Percentiles rank a stretch among this genome's conserved stretches.
Conservation (phyloP, 1,139 yeast genomes). For the Candida pseudoviswanathii region DNA sequence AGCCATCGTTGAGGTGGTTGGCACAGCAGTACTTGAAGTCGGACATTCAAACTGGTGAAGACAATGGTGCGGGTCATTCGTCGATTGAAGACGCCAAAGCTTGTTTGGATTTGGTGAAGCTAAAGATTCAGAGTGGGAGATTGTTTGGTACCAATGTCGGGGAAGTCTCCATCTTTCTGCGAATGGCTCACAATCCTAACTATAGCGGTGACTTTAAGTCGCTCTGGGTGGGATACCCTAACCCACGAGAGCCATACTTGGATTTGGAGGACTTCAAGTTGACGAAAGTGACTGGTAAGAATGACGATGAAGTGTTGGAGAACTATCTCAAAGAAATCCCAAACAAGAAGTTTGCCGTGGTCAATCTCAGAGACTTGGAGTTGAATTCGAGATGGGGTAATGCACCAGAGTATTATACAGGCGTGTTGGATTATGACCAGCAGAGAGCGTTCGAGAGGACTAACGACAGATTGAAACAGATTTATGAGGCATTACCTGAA, state of each 20-base stretch:
- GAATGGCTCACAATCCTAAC: constrained; percentile 19
- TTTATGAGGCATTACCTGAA: constrained; percentile 58
- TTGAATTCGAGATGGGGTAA: constrained; percentile 32
- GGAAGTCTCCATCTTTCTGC: constrained; percentile 34
- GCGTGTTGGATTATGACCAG: constrained; percentile 19
- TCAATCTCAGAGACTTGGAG: constrained; percentile 64
- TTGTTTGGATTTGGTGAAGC: constrained; percentile 73
- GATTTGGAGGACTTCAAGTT: constrained; percentile 29
- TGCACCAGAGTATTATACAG: constrained; percentile 22
- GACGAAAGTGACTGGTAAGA: constrained; percentile 39
- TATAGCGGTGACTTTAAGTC: constrained; percentile 32
- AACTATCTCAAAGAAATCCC: constrained; percentile 34
- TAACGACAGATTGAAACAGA: constrained; percentile 44
- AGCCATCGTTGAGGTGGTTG: constrained; percentile 75
- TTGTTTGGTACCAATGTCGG: constrained; percentile 59
- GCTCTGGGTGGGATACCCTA: constrained; percentile 40
- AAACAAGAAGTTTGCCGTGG: constrained; percentile 49
- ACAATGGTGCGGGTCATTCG: constrained; percentile 69
- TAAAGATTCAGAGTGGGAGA: constrained; percentile 67
- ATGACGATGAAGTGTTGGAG: constrained; percentile 62
- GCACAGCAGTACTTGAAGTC: constrained; percentile 55
- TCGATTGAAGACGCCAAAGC: constrained; percentile 85
- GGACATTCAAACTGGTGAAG: constrained; percentile 61
- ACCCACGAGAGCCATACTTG: constrained; percentile 7
- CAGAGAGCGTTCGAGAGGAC: constrained; percentile 30